These are phyloP conservation scores for Sphaerobolus stellatus DNA, from an alignment of 1,284 basidiomycete species.

Conservation along the genomic window DNA sequence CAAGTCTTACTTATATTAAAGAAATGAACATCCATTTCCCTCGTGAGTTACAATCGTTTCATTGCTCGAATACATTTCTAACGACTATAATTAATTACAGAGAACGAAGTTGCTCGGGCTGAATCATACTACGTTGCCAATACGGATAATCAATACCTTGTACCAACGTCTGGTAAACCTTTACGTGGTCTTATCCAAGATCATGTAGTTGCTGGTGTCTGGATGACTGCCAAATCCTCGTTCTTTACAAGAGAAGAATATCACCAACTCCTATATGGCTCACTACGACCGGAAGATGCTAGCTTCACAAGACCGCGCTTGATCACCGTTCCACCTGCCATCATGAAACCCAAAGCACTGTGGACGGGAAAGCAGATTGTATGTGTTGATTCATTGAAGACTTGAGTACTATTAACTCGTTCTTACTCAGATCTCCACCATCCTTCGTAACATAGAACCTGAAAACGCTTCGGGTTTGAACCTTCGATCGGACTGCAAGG, in stretches of 20 bases:
- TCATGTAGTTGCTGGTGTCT: conserved; percentile 97
- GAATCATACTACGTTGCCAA: conserved; percentile 95
- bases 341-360: conserved; percentile 86
- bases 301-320: conserved; percentile 68
- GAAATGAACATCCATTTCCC: conserved; percentile 99
- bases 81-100: conserved; percentile 36
- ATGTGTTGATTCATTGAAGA: conserved; percentile 30
- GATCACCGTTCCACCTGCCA: conserved; percentile 84
- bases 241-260: conserved; percentile 97
- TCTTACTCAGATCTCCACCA: conserved; percentile 83
- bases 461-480: conserved; percentile 80
- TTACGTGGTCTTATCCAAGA: conserved; percentile 98
- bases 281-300: conserved; percentile 86
- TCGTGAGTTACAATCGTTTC: conserved; percentile 54
- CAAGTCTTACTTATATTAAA: conserved; percentile 29
- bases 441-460: conserved; percentile 91
- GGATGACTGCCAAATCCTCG: conserved; percentile 97
- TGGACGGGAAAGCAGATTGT: conserved; percentile 99
- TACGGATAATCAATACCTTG: conserved; percentile 98
- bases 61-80: conserved; percentile 11
- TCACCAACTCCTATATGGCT: conserved; percentile 95
- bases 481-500: conserved; percentile 85
- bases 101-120: conserved; percentile 90
- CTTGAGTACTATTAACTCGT: background rate
- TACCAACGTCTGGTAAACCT: conserved; percentile 97